These are phyloP conservation scores for Panicum hallii DNA, from an alignment of 202 grass and related monocot species.

Conservation along the genomic window DNA sequence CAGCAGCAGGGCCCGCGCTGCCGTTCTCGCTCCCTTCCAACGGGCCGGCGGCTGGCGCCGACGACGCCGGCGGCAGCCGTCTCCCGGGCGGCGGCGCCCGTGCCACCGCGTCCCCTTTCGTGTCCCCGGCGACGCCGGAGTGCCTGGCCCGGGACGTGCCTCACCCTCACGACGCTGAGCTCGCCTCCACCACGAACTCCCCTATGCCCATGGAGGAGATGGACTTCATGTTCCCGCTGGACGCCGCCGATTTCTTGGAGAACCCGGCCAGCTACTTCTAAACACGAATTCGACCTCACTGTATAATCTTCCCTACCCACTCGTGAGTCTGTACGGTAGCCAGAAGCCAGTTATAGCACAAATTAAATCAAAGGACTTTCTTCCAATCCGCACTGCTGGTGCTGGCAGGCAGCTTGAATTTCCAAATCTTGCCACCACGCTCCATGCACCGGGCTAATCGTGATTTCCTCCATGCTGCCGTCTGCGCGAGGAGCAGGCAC, in stretches of 20 bases:
- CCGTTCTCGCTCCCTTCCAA: conserved; percentile 25
- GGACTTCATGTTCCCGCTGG: conserved; percentile 58
- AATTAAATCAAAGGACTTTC: neutral
- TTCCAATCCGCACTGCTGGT: neutral
- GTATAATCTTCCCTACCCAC: too few relatives aligned
- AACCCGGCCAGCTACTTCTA: conserved; percentile 40
- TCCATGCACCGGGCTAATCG: too few relatives aligned
- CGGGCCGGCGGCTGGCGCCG: neutral
- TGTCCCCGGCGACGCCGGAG: conserved; percentile 25
- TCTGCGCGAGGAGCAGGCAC: too few relatives aligned
- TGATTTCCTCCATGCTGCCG: too few relatives aligned
- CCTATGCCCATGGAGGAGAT: conserved; percentile 37
- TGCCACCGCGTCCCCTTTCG: neutral
- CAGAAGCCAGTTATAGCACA: neutral
- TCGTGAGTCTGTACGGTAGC: too few relatives aligned
- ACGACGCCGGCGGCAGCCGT: neutral
- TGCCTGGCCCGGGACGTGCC: conserved; percentile 28
- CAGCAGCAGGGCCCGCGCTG: neutral
- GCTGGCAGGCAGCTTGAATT: neutral
- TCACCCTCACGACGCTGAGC: conserved; percentile 23
- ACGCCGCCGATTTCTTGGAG: conserved; percentile 47
- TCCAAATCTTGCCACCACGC: neutral
- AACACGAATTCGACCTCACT: neutral
- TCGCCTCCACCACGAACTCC: conserved; percentile 39
- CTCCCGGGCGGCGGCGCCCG: neutral